Conservation (phyloP, 2,329 filamentous ascomycete species). For the Arachnomyces sp. region DNA sequence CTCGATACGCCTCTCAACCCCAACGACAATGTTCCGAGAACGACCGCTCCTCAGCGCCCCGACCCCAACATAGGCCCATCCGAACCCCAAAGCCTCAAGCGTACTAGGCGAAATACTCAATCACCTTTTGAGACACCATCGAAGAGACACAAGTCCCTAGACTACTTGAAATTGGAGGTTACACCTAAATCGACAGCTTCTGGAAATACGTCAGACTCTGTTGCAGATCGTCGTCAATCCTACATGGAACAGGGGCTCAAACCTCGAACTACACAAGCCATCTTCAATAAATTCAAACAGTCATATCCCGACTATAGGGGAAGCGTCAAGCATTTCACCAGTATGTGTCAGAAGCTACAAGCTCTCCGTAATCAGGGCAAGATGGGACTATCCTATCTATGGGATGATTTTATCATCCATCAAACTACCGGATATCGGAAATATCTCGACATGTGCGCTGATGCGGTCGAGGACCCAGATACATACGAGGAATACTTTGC, state of each 20-base stretch:
- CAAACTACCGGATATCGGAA: conserved; percentile 29
- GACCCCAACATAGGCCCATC: no score
- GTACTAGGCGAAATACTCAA: no score
- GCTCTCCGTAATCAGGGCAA: conserved; percentile 22
- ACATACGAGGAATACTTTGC: conserved; percentile 35
- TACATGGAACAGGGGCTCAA: conserved; percentile 16
- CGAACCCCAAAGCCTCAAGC: no score
- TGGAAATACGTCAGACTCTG: conserved; percentile 1
- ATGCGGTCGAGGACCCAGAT: conserved; percentile 19
- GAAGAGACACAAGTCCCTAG: no score
- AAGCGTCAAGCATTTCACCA: conserved; percentile 29
- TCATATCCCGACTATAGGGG: conserved; percentile 35
- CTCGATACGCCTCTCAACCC: no score
- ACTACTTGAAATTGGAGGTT: no score
- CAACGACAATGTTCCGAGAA: no score
- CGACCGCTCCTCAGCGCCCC: no score
- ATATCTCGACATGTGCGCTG: conserved; percentile 24
- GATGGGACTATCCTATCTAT: conserved; percentile 31
- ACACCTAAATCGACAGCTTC: no score
- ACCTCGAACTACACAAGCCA: conserved; percentile 17
- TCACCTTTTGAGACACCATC: no score
- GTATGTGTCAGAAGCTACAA: conserved; percentile 31
- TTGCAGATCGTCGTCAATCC: conserved; percentile 16
- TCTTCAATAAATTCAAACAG: conserved; percentile 31
- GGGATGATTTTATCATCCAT: conserved; percentile 41